Evolutionary conservation across 208 protist genomes (phyloP).

Genomic region (Tritrichomonas musculus): DNA sequence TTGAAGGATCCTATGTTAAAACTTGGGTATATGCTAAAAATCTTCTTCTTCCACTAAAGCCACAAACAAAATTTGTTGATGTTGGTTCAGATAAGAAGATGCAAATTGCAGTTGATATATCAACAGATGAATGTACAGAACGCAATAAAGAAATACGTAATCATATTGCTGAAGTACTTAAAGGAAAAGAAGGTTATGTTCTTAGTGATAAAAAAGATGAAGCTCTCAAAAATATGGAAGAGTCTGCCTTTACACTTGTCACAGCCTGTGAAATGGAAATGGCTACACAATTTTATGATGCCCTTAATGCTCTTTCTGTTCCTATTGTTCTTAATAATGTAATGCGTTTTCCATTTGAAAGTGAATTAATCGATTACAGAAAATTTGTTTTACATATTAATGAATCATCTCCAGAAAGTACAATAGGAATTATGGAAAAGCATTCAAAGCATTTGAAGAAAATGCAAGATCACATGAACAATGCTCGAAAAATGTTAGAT

Average conservation of each 20-base stretch:
- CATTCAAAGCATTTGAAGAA: not conserved
- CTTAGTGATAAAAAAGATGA: not conserved
- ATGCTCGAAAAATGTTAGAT: not conserved
- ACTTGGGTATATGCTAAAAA: conserved; percentile 25
- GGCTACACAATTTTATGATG: conserved; percentile 15
- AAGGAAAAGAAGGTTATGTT: not conserved
- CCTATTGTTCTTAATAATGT: conserved; percentile 6
- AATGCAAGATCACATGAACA: not conserved
- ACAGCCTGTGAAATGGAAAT: not conserved
- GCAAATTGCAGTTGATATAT: not conserved
- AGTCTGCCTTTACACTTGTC: not conserved
- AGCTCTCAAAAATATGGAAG: not conserved
- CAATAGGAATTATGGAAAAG: not conserved
- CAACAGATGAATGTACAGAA: not conserved
- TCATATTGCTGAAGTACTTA: not conserved
- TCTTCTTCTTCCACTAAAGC: not conserved
- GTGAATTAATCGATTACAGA: not conserved
- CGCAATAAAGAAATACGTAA: not conserved
- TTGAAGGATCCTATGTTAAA: not conserved
- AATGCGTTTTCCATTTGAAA: conserved; percentile 21
- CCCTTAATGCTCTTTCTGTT: not conserved
- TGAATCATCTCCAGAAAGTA: not conserved
- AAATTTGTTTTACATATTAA: conserved; percentile 29
- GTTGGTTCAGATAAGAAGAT: not conserved
- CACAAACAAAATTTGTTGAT: not conserved